Percentiles rank a stretch among this genome's conserved stretches.
Conservation (phyloP, 2,329 filamentous ascomycete species). For the Mycogone perniciosa region DNA sequence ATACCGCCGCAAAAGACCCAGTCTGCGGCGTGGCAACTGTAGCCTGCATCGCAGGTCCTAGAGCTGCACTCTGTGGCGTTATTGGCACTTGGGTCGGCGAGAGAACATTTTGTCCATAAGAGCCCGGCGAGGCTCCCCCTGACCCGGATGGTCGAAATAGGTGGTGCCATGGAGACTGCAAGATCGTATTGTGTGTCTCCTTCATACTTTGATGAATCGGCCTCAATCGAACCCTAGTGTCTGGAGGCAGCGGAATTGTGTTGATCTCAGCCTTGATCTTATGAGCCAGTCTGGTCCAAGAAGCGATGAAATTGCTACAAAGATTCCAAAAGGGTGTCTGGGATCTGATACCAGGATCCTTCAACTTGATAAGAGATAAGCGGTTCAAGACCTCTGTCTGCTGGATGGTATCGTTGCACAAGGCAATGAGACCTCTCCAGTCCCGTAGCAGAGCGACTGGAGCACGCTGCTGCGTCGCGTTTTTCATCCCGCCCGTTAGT, state of each 20-base stretch:
- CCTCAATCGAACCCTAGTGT: conserved; percentile 67
- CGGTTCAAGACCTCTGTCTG: conserved; percentile 67
- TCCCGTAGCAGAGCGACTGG: conserved; percentile 55
- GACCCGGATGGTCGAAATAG: conserved; percentile 25
- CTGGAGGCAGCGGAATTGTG: conserved; percentile 49
- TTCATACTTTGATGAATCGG: conserved; percentile 79
- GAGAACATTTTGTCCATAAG: conserved; percentile 4
- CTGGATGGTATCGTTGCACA: conserved; percentile 63
- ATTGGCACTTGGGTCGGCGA: conserved; percentile 50
- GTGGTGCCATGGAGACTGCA: conserved; percentile 51
- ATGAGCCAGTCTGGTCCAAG: conserved; percentile 61
- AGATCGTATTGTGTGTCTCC: conserved; percentile 69
- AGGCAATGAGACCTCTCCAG: conserved; percentile 65
- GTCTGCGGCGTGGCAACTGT: conserved; percentile 69
- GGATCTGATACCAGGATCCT: conserved; percentile 69
- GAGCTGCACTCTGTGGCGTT: conserved; percentile 80
- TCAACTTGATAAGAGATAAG: conserved; percentile 75
- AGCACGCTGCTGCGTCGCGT: conserved; percentile 53
- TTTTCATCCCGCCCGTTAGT: conserved; percentile 57
- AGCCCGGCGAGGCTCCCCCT: background rate
- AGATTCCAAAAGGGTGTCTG: conserved; percentile 59
- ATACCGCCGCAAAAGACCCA: conserved; percentile 48
- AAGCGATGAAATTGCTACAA: conserved; percentile 66
- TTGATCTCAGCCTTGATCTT: conserved; percentile 52
- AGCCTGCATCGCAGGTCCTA: conserved; percentile 84